phyloP scores from a whole-genome alignment of 805 yeast species.

The Clavispora asparagi region DNA sequence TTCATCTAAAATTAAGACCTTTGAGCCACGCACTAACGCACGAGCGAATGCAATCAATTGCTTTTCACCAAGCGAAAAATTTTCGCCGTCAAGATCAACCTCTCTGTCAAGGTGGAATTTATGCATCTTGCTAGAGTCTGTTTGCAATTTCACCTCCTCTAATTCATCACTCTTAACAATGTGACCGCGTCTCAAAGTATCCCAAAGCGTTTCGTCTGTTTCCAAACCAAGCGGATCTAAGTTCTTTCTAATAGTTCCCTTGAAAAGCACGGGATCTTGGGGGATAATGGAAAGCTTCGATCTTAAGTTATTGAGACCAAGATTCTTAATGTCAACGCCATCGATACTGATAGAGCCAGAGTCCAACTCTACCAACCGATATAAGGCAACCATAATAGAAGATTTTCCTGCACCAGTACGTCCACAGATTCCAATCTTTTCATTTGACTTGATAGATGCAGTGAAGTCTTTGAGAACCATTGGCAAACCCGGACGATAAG shows the following conservation, averaged over 20 bases:
- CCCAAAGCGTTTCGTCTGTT: conserved; percentile 13
- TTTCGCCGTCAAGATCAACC: conserved; percentile 59
- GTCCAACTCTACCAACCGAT: conserved; percentile 10
- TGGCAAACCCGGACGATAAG: conserved; percentile 14
- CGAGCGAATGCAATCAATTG: conserved; percentile 67
- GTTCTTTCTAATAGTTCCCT: conserved; percentile 13
- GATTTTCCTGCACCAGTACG: conserved; percentile 21
- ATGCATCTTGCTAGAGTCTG: conserved; percentile 17
- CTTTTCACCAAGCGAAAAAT: conserved; percentile 68
- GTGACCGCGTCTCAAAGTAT: conserved; percentile 9
- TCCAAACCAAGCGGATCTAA: conserved; percentile 14
- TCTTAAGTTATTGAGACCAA: conserved; percentile 11
- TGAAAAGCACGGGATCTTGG: conserved; percentile 17
- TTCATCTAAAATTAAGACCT: conserved; percentile 64
- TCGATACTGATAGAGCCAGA: conserved; percentile 13
- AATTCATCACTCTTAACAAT: conserved; percentile 1
- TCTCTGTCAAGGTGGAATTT: conserved; percentile 57
- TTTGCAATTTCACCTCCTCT: neutral
- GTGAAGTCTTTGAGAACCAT: conserved; percentile 9
- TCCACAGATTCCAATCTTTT: conserved; percentile 18
- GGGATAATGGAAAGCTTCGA: conserved; percentile 16
- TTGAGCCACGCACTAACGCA: conserved; percentile 60
- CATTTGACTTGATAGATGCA: conserved; percentile 3
- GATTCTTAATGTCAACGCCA: conserved; percentile 10
- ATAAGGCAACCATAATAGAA: conserved; percentile 15